Percentiles rank a stretch among this genome's conserved stretches.
phyloP scores from a whole-genome alignment of 768 basidiomycete species.

The Psilocybe azurescens region DNA sequence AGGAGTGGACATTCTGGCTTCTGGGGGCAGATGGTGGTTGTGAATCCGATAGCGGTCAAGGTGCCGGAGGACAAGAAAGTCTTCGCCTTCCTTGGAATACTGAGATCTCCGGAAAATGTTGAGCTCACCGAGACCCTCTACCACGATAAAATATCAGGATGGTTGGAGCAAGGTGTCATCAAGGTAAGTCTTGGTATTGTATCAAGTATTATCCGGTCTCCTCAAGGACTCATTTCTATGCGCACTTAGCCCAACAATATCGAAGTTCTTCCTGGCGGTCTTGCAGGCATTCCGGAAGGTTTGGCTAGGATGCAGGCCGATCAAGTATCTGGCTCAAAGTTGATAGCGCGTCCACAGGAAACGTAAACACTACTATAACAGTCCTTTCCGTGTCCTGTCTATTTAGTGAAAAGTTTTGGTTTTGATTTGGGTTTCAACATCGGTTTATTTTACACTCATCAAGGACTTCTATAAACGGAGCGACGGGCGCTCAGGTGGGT shows the following conservation, averaged over 20 bases:
- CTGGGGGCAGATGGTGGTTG: constrained; percentile 16
- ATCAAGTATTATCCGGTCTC: background rate
- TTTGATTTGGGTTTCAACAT: too few relatives aligned
- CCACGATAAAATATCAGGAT: constrained; percentile 16
- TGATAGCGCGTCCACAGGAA: constrained; percentile 38
- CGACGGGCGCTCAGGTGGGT: too few relatives aligned
- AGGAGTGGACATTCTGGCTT: constrained; percentile 28
- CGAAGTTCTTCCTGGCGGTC: constrained; percentile 46
- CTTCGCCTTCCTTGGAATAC: constrained; percentile 11
- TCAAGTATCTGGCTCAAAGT: constrained; percentile 46
- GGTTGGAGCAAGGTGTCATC: constrained; percentile 23
- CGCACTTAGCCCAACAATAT: constrained; percentile 44
- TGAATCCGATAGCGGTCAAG: background rate
- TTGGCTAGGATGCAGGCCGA: constrained; percentile 44
- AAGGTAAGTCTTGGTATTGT: constrained; percentile 14
- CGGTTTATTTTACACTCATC: too few relatives aligned
- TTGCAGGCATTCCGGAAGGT: constrained; percentile 45
- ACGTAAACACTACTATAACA: constrained; percentile 3
- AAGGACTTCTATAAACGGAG: too few relatives aligned
- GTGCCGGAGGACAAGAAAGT: constrained; percentile 17
- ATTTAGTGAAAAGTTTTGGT: too few relatives aligned
- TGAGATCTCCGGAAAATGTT: constrained; percentile 19
- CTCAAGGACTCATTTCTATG: background rate
- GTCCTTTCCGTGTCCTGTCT: too few relatives aligned
- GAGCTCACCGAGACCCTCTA: constrained; percentile 20